Percentiles rank a stretch among this genome's conserved stretches.
These are phyloP conservation scores for Plasmodium fragile DNA, from an alignment of 169 alveolate genomes.

Conservation along the genomic window DNA sequence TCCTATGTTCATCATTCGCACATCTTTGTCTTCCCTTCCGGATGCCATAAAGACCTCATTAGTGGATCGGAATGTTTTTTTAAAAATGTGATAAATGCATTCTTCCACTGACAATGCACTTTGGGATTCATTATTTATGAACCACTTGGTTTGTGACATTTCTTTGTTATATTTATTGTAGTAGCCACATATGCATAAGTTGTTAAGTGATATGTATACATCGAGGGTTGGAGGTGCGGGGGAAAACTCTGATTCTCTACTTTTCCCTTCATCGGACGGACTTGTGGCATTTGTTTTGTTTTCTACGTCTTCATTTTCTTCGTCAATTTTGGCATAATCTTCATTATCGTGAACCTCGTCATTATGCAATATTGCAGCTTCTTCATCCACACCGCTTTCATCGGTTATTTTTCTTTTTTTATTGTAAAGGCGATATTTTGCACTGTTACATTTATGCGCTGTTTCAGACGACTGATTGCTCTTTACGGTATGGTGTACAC, in stretches of 20 bases:
- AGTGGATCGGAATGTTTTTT: slow-evolving; percentile 15
- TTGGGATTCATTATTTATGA: slow-evolving; percentile 27
- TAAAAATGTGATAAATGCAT: slow-evolving; percentile 60
- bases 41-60: slow-evolving; percentile 78
- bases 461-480: not conserved
- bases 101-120: slow-evolving; percentile 58
- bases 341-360: not conserved
- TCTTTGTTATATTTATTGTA: slow-evolving; percentile 74
- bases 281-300: not conserved
- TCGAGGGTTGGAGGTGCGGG: not conserved
- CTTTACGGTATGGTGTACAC: not conserved
- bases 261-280: not conserved
- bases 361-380: not conserved
- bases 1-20: slow-evolving; percentile 89
- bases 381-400: not conserved
- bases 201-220: slow-evolving; percentile 52
- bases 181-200: slow-evolving; percentile 71
- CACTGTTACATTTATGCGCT: not conserved
- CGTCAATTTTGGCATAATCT: not conserved
- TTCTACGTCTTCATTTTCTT: not conserved
- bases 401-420: slow-evolving; percentile 5
- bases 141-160: slow-evolving; percentile 71
- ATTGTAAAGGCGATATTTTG: not conserved
- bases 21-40: slow-evolving; percentile 94
- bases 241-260: not conserved